Evolutionary conservation across 306 rosid genomes (phyloP), one percentile per base, ranked within the genome.

Genomic region (Cucurbita maxima): DNA sequence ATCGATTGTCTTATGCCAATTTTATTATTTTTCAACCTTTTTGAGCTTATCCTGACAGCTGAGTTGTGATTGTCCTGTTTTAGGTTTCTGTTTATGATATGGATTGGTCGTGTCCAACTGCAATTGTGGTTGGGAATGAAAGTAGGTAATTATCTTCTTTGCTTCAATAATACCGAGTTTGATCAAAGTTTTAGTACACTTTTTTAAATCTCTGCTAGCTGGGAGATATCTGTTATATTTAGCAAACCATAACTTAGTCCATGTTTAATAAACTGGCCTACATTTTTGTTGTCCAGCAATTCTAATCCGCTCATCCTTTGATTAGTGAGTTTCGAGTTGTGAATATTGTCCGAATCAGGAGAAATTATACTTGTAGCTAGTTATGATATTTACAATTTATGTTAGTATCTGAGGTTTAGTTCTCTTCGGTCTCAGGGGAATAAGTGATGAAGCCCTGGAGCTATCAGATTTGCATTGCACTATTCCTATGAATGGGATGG

Each of bases 401-500:
- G 48, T 37, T 16, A 40, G 36, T 9, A 4, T 36, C 51, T 63
- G 34, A 63, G 36, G 71, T 63, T 41, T n/a, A 63, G 40, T 37
- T 41, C 45, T 67, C 7, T 45, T 76, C 61, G 78, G 62, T 36
- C 62, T 82, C 84, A 94, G 96, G 89, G 98, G 97, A 22, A 86
- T 87, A 75, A 94, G 88, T 77, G 87, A 89, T 6, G 96, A 89
- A 81, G 97, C 98, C 52, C 73, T 90, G 86, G 90, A 80, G 70
- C 81, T 90, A 83, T 94, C 98, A 36, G 97, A 90, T 78, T 61
- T 94, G 75, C 89, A 83, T 78, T 94, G 97, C 83, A 84, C 89
- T 80, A 87, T 90, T 77, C 95, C 98, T 5, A 89, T 94, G 97
- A 88, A 88, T 0, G 98, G 98, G 60, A 94, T 90, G 98, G 97